Evolutionary conservation across 2,329 filamentous ascomycete species (phyloP).

Genomic region (Dendryphion nanum): DNA sequence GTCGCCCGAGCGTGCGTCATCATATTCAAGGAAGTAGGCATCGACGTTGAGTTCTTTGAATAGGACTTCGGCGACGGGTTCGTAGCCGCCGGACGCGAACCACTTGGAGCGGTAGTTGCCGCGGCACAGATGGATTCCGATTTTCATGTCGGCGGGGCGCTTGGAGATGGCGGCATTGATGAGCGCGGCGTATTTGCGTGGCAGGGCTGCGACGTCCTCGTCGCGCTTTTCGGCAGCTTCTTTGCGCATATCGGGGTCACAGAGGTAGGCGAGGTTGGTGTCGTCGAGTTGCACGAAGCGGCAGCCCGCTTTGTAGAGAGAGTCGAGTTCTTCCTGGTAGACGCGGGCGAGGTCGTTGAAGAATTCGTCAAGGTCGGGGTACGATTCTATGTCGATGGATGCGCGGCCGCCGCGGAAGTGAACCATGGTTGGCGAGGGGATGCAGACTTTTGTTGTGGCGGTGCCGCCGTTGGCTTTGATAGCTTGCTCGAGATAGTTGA

Average conservation of each 20-base stretch:
- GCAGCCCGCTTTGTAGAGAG: constrained; percentile 55
- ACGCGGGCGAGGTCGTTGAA: constrained; percentile 56
- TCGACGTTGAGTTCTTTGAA: constrained; percentile 58
- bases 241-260: constrained; percentile 56
- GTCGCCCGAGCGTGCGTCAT: constrained; percentile 56
- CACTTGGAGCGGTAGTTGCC: constrained; percentile 58
- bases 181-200: constrained; percentile 53
- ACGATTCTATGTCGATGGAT: constrained; percentile 52
- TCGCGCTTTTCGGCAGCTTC: constrained; percentile 54
- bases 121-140: constrained; percentile 58
- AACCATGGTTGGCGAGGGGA: constrained; percentile 60
- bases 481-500: constrained; percentile 51
- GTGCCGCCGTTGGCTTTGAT: constrained; percentile 41
- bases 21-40: constrained; percentile 61
- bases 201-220: constrained; percentile 49
- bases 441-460: constrained; percentile 55
- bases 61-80: constrained; percentile 57
- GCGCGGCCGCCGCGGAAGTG: constrained; percentile 58
- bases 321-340: constrained; percentile 55
- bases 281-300: constrained; percentile 60
- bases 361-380: constrained; percentile 56
- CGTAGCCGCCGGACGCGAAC: constrained; percentile 60
- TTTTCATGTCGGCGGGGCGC: constrained; percentile 54
- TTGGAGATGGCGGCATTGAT: constrained; percentile 56
- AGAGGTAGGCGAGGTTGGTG: constrained; percentile 60